Conservation (phyloP, 352 stramenopile genomes). For the Pilasporangium apinafurcum region DNA sequence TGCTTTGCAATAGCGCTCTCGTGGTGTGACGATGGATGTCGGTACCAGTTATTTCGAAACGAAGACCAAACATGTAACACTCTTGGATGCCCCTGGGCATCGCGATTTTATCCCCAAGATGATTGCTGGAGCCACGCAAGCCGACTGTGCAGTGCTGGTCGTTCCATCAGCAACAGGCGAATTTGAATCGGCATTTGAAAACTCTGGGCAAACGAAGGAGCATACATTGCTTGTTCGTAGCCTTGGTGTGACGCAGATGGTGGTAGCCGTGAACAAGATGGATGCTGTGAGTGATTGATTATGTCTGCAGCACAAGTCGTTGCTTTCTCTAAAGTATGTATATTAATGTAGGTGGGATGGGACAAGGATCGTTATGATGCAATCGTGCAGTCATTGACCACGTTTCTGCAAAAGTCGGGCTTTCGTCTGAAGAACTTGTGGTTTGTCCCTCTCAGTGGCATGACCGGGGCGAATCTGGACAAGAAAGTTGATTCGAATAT, state of each 20-base stretch:
- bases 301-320: too few relatives aligned
- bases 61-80: constrained; percentile 86
- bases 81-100: constrained; percentile 96
- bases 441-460: constrained; percentile 86
- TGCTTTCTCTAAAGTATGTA: background rate
- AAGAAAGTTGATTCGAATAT: constrained; percentile 36
- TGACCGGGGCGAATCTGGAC: constrained; percentile 81
- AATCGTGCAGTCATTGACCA: constrained; percentile 67
- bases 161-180: constrained; percentile 92
- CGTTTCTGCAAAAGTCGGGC: constrained; percentile 66
- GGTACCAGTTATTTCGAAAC: constrained; percentile 92
- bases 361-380: constrained; percentile 72
- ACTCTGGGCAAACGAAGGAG: constrained; percentile 97
- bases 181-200: constrained; percentile 94
- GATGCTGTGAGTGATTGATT: constrained; percentile 71
- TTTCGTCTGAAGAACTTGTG: constrained; percentile 78
- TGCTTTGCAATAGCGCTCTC: constrained; percentile 88
- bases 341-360: constrained; percentile 36
- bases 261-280: constrained; percentile 98
- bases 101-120: constrained; percentile 97
- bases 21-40: constrained; percentile 98
- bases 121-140: constrained; percentile 93
- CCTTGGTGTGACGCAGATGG: constrained; percentile 91
- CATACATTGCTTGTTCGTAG: constrained; percentile 93
- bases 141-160: constrained; percentile 91